Evolutionary conservation across 139 green algal species (phyloP).

Genomic region (Ostreobium quekettii): DNA sequence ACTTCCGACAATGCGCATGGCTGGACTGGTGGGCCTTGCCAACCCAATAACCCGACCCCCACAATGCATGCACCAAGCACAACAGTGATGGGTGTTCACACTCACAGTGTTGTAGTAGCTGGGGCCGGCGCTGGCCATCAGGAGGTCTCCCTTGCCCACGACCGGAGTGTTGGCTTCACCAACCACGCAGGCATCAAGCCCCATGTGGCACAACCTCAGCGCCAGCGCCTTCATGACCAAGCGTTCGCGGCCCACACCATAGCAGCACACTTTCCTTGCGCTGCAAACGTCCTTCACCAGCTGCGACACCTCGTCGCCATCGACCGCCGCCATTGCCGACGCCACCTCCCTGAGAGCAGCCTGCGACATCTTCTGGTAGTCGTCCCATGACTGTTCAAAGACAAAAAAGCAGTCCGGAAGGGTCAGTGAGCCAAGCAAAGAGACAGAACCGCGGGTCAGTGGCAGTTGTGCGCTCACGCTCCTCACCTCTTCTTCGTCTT

Average conservation of each 20-base stretch:
- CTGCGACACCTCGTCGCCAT: not conserved
- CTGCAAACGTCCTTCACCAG: constrained; percentile 15
- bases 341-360: constrained; percentile 3
- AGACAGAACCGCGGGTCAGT: too few relatives aligned
- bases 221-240: constrained; percentile 25
- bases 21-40: too few relatives aligned
- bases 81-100: not conserved
- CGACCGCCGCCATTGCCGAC: not conserved
- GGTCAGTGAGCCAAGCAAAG: too few relatives aligned
- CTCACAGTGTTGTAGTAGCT: constrained; percentile 20
- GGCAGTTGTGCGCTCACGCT: too few relatives aligned
- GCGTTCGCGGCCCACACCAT: constrained; percentile 26
- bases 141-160: not conserved
- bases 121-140: constrained; percentile 13
- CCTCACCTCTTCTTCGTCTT: too few relatives aligned
- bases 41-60: too few relatives aligned
- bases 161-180: constrained; percentile 2
- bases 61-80: not conserved
- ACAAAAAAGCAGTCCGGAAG: too few relatives aligned
- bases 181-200: constrained; percentile 22
- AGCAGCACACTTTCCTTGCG: constrained; percentile 25
- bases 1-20: too few relatives aligned
- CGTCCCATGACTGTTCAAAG: constrained; percentile 1
- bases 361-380: not conserved
- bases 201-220: constrained; percentile 22